Percentiles rank a stretch among this genome's conserved stretches.
Conservation (phyloP, 1,284 basidiomycete genomes). For the Bondarzewia mesenterica region DNA sequence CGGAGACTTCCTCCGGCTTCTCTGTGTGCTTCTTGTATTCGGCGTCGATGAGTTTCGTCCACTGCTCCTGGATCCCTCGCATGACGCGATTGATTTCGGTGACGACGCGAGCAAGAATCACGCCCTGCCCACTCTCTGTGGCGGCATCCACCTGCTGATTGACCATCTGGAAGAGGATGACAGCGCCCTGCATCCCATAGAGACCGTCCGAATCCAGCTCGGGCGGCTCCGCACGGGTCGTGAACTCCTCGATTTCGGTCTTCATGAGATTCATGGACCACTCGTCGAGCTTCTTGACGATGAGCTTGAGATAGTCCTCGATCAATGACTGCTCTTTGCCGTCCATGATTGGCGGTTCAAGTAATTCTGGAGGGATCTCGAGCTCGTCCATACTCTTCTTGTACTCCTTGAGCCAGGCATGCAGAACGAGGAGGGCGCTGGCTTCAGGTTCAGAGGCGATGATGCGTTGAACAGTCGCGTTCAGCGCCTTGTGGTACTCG, state of each 20-base stretch:
- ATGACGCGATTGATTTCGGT: slow-evolving; percentile 87
- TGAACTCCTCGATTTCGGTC: slow-evolving; percentile 84
- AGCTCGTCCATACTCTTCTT: slow-evolving; percentile 93
- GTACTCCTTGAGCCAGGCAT: slow-evolving; percentile 95
- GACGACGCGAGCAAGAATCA: slow-evolving; percentile 87
- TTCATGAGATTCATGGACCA: slow-evolving; percentile 95
- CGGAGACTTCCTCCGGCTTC: slow-evolving; percentile 82
- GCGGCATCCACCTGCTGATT: slow-evolving; percentile 96
- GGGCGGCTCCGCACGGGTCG: slow-evolving; percentile 75
- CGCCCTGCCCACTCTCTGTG: slow-evolving; percentile 91
- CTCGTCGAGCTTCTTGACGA: slow-evolving; percentile 94
- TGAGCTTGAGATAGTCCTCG: slow-evolving; percentile 92
- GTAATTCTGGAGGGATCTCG: slow-evolving; percentile 69
- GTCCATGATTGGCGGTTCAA: slow-evolving; percentile 87
- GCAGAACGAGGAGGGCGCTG: slow-evolving; percentile 76
- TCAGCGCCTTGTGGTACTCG: slow-evolving; percentile 89
- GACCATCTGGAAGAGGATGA: slow-evolving; percentile 97
- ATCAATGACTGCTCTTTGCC: slow-evolving; percentile 92
- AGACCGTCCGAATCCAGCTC: slow-evolving; percentile 85
- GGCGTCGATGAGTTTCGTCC: slow-evolving; percentile 77
- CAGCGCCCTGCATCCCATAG: slow-evolving; percentile 88
- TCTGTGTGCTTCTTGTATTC: slow-evolving; percentile 88
- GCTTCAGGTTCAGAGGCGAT: slow-evolving; percentile 80
- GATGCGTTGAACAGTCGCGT: slow-evolving; percentile 67
- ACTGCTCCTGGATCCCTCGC: slow-evolving; percentile 84